Evolutionary conservation across 768 basidiomycete species (phyloP), one percentile per base, ranked within the genome.

Genomic region (Termitomyces sp.): DNA sequence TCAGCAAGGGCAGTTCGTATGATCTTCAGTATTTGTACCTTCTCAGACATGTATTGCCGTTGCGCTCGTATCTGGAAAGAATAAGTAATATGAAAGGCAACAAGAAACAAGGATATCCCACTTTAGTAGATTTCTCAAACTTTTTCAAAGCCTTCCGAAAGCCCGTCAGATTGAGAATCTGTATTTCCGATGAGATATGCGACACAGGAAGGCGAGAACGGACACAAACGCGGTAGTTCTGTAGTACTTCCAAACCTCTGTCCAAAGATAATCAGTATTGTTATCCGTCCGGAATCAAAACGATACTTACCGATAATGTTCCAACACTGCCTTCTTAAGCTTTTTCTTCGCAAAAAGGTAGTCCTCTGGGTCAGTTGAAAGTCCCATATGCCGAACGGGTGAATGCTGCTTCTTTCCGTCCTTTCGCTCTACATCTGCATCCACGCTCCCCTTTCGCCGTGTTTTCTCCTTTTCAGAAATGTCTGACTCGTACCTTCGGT

Each of bases 91-190:
- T 22, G 4, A n/a, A 44, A 29, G n/a, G 28, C 13, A 36, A 2
- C 15, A 28, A n/a, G 13, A 45, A 47, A 3, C 15, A 15, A 26
- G 15, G 33, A 45, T 26, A 4, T 59, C 68, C 8, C 64, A 88
- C 87, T 69, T 80, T 84, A 15, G 92, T 88, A 4, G 81, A 72
- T 68, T 92, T 94, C 66, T 88, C 89, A 60, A 91, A 94, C 69
- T 93, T 94, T 72, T 89, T 93, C 56, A 94, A 68, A 0, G 86
- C 86, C 68, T 94, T 94, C 28, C 90, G 79, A 69, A 97, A 94
- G 1, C 96, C 97, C 1, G 92, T 90, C 10, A 94, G 70, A 69
- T 99, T 98, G 41, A 98, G 72, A 46, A 89, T 84, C 87, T 92
- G 61, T 22, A 26, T 13, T 26, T 6, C 2, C 29, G 4, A 4